Evolutionary conservation across 305 asterid genomes (phyloP).

Genomic region (Ajuga reptans): DNA sequence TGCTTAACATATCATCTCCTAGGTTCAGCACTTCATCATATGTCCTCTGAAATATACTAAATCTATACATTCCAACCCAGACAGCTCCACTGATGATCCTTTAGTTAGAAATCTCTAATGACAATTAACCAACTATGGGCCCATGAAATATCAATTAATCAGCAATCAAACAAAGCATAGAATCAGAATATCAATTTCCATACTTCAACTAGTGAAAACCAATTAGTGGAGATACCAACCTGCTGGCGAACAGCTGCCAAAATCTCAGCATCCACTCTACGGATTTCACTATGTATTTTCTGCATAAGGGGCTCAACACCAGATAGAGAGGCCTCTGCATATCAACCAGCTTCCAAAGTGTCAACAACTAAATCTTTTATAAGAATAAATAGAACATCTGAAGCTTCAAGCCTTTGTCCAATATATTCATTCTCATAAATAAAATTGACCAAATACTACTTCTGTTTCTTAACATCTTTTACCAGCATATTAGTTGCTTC

Average conservation of each 20-base stretch:
- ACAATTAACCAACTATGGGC: slow-evolving; percentile 4
- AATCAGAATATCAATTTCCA: neutral
- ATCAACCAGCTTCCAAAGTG: slow-evolving; percentile 23
- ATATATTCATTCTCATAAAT: neutral
- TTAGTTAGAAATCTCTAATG: slow-evolving; percentile 5
- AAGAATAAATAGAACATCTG: slow-evolving; percentile 1
- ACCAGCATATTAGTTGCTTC: neutral
- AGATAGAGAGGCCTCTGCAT: slow-evolving; percentile 80
- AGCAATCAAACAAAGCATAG: neutral
- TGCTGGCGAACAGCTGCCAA: slow-evolving; percentile 97
- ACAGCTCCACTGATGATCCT: neutral
- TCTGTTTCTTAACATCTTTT: slow-evolving; percentile 5
- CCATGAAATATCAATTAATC: neutral
- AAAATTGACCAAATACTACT: neutral
- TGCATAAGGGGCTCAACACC: slow-evolving; percentile 99
- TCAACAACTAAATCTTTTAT: slow-evolving; percentile 17
- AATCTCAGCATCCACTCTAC: slow-evolving; percentile 87
- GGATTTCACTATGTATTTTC: slow-evolving; percentile 84
- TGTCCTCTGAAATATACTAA: neutral
- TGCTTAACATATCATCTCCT: slow-evolving; percentile 2
- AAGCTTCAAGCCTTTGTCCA: slow-evolving; percentile 10
- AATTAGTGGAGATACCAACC: slow-evolving; percentile 40
- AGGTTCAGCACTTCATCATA: slow-evolving; percentile 9
- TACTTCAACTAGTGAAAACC: neutral
- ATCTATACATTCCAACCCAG: slow-evolving; percentile 13